Evolutionary conservation across 495 filamentous ascomycete species (phyloP).

Genomic region (Aspergillus cristatus): DNA sequence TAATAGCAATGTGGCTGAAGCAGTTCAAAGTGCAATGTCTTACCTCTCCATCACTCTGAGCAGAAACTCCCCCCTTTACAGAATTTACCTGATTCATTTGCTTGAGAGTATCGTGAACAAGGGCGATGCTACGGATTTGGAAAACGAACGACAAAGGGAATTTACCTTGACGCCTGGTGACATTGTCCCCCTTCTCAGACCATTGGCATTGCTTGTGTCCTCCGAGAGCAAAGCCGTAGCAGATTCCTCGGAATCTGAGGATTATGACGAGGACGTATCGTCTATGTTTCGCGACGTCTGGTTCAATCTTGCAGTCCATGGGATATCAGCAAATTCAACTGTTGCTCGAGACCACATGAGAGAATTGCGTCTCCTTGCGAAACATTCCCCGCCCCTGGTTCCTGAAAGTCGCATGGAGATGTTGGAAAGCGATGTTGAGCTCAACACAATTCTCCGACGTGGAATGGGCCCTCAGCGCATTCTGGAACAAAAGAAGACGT

Average conservation of each 20-base stretch:
- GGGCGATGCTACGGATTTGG: slow-evolving; percentile 56
- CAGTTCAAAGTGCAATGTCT: slow-evolving; percentile 54
- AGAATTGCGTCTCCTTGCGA: slow-evolving; percentile 72
- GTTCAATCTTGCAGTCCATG: slow-evolving; percentile 95
- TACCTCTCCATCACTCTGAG: slow-evolving; percentile 62
- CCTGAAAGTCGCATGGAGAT: slow-evolving; percentile 77
- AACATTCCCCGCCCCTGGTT: slow-evolving; percentile 75
- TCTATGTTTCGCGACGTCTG: slow-evolving; percentile 80
- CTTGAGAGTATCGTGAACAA: slow-evolving; percentile 84
- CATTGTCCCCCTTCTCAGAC: slow-evolving; percentile 73
- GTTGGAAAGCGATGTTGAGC: slow-evolving; percentile 87
- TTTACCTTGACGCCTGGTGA: slow-evolving; percentile 71
- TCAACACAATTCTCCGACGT: slow-evolving; percentile 82
- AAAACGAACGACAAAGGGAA: slow-evolving; percentile 59
- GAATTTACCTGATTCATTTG: slow-evolving; percentile 71
- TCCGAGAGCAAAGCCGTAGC: slow-evolving; percentile 36
- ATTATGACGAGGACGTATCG: slow-evolving; percentile 54
- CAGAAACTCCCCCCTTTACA: slow-evolving; percentile 59
- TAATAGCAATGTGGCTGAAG: slow-evolving; percentile 33
- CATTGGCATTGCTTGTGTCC: slow-evolving; percentile 68
- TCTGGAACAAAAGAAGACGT: slow-evolving; percentile 66
- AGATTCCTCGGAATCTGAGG: slow-evolving; percentile 7
- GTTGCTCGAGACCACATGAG: slow-evolving; percentile 56
- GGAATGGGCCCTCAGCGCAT: slow-evolving; percentile 69
- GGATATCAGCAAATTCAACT: slow-evolving; percentile 64